These are phyloP conservation scores for Passiflora organensis DNA, from an alignment of 345 rosid genomes.

Conservation along the genomic window DNA sequence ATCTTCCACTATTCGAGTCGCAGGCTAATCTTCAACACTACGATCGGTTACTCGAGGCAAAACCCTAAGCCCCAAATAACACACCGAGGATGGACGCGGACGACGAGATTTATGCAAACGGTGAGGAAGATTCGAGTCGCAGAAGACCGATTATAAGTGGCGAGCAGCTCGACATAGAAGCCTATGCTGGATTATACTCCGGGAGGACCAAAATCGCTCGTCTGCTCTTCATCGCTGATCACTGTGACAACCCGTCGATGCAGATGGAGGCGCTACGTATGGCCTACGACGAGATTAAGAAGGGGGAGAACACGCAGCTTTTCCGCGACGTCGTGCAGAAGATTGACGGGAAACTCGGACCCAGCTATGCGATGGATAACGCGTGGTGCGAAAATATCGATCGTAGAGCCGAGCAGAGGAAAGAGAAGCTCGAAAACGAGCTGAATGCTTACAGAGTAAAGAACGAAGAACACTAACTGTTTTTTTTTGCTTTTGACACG, in stretches of 20 bases:
- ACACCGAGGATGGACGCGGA: constrained; percentile 60
- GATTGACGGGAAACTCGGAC: constrained; percentile 69
- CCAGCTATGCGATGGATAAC: constrained; percentile 49
- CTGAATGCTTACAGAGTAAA: constrained; percentile 89
- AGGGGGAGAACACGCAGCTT: constrained; percentile 84
- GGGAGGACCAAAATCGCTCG: constrained; percentile 87
- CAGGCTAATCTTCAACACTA: too few species aligned
- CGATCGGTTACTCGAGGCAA: too few species aligned
- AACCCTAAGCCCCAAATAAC: constrained; percentile 23
- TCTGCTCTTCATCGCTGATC: constrained; percentile 73
- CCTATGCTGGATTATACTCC: constrained; percentile 78
- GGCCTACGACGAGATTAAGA: constrained; percentile 93
- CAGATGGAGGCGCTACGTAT: constrained; percentile 80
- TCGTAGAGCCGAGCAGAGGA: constrained; percentile 77
- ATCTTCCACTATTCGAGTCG: too few species aligned
- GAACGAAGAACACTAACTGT: too few species aligned
- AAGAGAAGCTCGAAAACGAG: constrained; percentile 83
- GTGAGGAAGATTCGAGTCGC: constrained; percentile 43
- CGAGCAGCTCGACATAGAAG: constrained; percentile 89
- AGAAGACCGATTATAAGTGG: constrained; percentile 65
- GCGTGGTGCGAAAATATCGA: constrained; percentile 75
- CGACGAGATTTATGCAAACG: constrained; percentile 75
- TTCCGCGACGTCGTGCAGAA: constrained; percentile 70
- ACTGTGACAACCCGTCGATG: constrained; percentile 59
- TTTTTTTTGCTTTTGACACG: too few species aligned